Evolutionary conservation across 2,329 filamentous ascomycete species (phyloP).

Genomic region (Helminthosporium solani): DNA sequence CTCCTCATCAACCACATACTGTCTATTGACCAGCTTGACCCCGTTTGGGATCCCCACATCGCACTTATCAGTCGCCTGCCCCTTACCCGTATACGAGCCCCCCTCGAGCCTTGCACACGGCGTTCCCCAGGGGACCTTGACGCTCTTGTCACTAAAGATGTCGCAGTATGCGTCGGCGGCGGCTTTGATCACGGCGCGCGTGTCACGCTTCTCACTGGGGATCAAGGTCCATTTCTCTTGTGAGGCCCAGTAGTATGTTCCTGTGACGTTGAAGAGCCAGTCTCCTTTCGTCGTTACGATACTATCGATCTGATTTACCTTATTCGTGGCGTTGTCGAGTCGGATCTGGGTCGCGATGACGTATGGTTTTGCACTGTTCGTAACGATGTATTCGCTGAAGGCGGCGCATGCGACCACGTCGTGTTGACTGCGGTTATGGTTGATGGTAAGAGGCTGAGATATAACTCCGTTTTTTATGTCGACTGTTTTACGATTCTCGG

Average conservation of each 20-base stretch:
- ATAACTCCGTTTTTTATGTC: slow-evolving; percentile 22
- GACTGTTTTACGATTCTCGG: slow-evolving; percentile 27
- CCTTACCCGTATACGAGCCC: slow-evolving; percentile 30
- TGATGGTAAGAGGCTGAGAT: slow-evolving; percentile 24
- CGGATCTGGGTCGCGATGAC: slow-evolving; percentile 32
- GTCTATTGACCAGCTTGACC: slow-evolving; percentile 27
- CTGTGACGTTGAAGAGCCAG: slow-evolving; percentile 35
- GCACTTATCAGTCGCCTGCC: slow-evolving; percentile 22
- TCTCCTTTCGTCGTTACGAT: slow-evolving; percentile 32
- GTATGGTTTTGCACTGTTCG: slow-evolving; percentile 24
- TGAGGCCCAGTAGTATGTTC: slow-evolving; percentile 27
- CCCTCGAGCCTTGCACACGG: slow-evolving; percentile 34
- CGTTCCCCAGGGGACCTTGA: slow-evolving; percentile 29
- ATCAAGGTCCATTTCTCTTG: slow-evolving; percentile 28
- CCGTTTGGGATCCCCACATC: slow-evolving; percentile 32
- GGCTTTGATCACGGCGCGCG: slow-evolving; percentile 25
- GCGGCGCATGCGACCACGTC: slow-evolving; percentile 29
- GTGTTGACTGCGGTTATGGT: slow-evolving; percentile 27
- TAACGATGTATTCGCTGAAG: slow-evolving; percentile 32
- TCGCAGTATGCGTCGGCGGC: slow-evolving; percentile 33
- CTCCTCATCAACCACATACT: slow-evolving; percentile 34
- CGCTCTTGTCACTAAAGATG: slow-evolving; percentile 26
- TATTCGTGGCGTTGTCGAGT: slow-evolving; percentile 22
- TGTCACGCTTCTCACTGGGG: slow-evolving; percentile 17
- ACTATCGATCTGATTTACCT: slow-evolving; percentile 24